Percentiles rank a stretch among this genome's conserved stretches.
Evolutionary conservation across 2,329 filamentous ascomycete species (phyloP).

Genomic region (Phialophora chinensis): DNA sequence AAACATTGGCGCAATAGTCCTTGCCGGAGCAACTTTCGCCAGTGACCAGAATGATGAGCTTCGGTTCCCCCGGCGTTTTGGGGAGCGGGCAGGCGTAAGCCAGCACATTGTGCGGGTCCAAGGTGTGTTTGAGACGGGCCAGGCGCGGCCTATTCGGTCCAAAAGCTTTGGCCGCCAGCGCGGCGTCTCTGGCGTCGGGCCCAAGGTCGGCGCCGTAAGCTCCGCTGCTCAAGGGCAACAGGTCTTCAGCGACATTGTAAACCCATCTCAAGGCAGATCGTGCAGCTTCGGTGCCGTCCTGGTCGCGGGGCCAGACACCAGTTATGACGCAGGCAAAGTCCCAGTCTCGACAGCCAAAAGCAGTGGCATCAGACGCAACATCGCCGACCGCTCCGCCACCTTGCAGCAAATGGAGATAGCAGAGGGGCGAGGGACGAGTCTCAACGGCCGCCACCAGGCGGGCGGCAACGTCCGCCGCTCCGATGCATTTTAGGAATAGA

Average conservation of each 20-base stretch:
- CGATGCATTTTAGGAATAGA: constrained; percentile 62
- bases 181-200: constrained; percentile 63
- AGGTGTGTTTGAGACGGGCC: constrained; percentile 55
- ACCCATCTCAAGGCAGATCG: constrained; percentile 59
- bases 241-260: constrained; percentile 55
- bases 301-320: constrained; percentile 63
- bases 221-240: constrained; percentile 60
- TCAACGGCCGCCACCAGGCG: constrained; percentile 55
- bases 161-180: constrained; percentile 62
- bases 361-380: constrained; percentile 54
- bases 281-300: constrained; percentile 55
- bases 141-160: constrained; percentile 60
- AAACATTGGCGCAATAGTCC: constrained; percentile 63
- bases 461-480: constrained; percentile 43
- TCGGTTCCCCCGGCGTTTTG: constrained; percentile 45
- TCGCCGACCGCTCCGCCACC: constrained; percentile 61
- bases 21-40: constrained; percentile 61
- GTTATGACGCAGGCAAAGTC: constrained; percentile 69
- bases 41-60: constrained; percentile 64
- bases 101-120: constrained; percentile 60
- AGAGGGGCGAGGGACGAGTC: constrained; percentile 58
- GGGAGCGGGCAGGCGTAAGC: constrained; percentile 63
- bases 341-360: constrained; percentile 70
- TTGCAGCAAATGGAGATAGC: constrained; percentile 69
- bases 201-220: constrained; percentile 68